Percentiles rank a stretch among this genome's conserved stretches.
Conservation (phyloP, 768 basidiomycete genomes). For the Clavaria fumosa region DNA sequence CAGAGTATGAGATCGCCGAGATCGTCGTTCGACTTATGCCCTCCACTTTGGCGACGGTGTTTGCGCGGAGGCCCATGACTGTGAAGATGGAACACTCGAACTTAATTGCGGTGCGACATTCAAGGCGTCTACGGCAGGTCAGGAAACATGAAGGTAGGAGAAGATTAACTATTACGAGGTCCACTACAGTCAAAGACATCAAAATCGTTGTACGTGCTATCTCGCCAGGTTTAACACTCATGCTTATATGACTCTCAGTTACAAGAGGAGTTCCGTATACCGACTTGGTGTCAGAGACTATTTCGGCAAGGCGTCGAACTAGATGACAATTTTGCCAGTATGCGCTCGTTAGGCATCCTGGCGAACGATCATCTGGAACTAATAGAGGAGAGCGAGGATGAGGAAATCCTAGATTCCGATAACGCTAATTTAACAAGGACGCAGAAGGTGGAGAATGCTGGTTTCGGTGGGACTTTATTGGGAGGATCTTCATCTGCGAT, state of each 20-base stretch:
- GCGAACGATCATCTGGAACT: slow-evolving; percentile 54
- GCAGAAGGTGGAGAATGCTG: slow-evolving; percentile 42
- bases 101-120: slow-evolving; percentile 36
- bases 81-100: too few species aligned
- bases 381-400: slow-evolving; percentile 43
- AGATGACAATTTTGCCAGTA: slow-evolving; percentile 40
- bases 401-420: slow-evolving; percentile 34
- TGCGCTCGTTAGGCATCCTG: slow-evolving; percentile 35
- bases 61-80: too few species aligned
- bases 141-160: slow-evolving; percentile 35
- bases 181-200: slow-evolving; percentile 62
- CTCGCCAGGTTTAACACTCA: slow-evolving; percentile 5
- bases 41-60: slow-evolving; percentile 10
- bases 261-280: slow-evolving; percentile 44
- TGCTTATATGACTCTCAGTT: slow-evolving; percentile 26
- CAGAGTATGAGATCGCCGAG: slow-evolving; percentile 43
- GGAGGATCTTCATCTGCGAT: too few species aligned
- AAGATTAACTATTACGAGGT: slow-evolving; percentile 42
- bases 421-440: slow-evolving; percentile 25
- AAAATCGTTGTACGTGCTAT: slow-evolving; percentile 44
- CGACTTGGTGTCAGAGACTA: slow-evolving; percentile 63
- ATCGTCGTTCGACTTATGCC: slow-evolving; percentile 44
- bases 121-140: slow-evolving; percentile 49
- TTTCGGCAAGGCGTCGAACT: slow-evolving; percentile 50
- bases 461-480: slow-evolving; percentile 62